These are phyloP conservation scores for Colletotrichum chlorophyti DNA, from an alignment of 2,329 filamentous ascomycete genomes.

Conservation along the genomic window DNA sequence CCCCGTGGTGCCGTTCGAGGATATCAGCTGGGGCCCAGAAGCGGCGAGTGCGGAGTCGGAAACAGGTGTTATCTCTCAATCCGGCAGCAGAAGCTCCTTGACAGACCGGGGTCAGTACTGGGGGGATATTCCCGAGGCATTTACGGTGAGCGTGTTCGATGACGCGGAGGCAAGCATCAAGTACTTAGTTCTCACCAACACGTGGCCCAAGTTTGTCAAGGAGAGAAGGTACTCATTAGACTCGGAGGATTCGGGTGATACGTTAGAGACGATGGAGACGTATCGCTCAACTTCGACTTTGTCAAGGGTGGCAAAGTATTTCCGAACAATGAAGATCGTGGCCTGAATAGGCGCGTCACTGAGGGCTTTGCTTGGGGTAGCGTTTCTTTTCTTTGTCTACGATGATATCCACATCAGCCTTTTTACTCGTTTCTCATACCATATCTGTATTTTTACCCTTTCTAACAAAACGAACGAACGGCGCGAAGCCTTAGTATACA, in stretches of 20 bases:
- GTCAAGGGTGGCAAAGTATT: constrained; percentile 15
- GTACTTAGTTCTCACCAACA: constrained; percentile 50
- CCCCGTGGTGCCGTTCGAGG: constrained; percentile 51
- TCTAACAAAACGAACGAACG: no score
- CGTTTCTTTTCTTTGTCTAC: no score
- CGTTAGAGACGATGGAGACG: constrained; percentile 12
- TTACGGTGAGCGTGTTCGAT: constrained; percentile 58
- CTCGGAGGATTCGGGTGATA: constrained; percentile 18
- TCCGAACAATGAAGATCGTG: constrained; percentile 7
- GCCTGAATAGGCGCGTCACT: no score
- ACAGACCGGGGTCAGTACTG: constrained; percentile 16
- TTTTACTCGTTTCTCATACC: no score
- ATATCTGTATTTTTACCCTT: no score
- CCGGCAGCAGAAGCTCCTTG: not conserved
- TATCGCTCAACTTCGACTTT: constrained; percentile 9
- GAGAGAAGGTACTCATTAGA: constrained; percentile 25
- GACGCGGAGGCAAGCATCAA: constrained; percentile 61
- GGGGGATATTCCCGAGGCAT: constrained; percentile 45
- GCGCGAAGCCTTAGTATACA: no score
- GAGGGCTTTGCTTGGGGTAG: no score
- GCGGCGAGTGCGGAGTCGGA: constrained; percentile 2
- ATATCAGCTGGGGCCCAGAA: not conserved
- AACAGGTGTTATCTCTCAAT: not conserved
- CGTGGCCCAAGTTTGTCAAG: constrained; percentile 38
- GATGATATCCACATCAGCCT: no score